Conservation (phyloP, 371 early-diverging fungal species). For the Mortierella sp. region DNA sequence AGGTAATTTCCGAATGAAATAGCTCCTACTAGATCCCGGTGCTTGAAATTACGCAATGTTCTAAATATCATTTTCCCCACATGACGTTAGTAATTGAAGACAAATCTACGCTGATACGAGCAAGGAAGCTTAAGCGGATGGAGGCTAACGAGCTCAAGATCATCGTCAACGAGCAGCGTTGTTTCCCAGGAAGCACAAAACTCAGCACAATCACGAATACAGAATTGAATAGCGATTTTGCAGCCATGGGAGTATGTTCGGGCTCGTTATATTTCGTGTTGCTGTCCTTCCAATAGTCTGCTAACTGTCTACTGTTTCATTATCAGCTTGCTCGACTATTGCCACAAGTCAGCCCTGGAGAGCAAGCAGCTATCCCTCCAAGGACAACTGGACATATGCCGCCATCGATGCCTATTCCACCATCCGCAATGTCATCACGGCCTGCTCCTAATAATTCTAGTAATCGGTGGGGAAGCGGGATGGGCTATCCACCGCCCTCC, state of each 20-base stretch:
- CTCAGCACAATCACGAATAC: constrained; percentile 54
- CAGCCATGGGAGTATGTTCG: constrained; percentile 60
- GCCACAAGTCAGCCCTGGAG: constrained; percentile 14
- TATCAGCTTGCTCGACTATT: constrained; percentile 34
- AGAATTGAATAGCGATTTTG: constrained; percentile 64
- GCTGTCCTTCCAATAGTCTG: not conserved
- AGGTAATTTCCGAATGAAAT: constrained; percentile 7
- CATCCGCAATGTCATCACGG: constrained; percentile 21
- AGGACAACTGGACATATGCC: constrained; percentile 25
- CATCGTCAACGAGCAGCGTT: constrained; percentile 57
- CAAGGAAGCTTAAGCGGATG: constrained; percentile 57
- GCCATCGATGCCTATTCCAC: constrained; percentile 19
- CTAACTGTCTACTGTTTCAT: not conserved
- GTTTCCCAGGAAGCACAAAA: constrained; percentile 63
- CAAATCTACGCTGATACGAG: constrained; percentile 51
- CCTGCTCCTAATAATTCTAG: constrained; percentile 8
- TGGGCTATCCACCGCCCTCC: constrained; percentile 27
- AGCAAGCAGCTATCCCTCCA: constrained; percentile 6
- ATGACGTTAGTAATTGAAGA: constrained; percentile 38
- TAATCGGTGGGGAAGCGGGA: constrained; percentile 27
- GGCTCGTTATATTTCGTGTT: not conserved
- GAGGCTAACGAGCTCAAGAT: constrained; percentile 63
- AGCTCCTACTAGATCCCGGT: not conserved
- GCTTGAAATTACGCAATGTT: not conserved
- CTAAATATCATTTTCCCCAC: not conserved